phyloP scores from a whole-genome alignment of 306 rosid species.

The Malus fusca region DNA sequence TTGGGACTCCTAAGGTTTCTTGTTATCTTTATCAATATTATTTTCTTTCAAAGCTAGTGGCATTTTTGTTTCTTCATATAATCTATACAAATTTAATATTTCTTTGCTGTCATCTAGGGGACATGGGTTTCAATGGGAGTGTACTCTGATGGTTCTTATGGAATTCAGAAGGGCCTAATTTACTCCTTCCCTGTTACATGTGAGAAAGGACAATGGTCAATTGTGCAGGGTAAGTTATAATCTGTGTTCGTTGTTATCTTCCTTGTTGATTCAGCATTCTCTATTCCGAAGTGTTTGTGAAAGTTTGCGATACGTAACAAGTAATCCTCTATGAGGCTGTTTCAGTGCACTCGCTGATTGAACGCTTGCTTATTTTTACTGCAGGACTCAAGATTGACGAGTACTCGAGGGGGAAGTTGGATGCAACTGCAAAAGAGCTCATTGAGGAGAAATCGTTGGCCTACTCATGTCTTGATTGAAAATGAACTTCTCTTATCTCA shows the following conservation, averaged over 20 bases:
- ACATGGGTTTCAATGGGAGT: conserved; percentile 95
- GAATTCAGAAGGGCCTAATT: conserved; percentile 55
- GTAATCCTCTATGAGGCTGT: neutral
- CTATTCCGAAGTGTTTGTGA: neutral
- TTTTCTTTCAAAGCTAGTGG: neutral
- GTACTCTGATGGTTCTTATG: conserved; percentile 87
- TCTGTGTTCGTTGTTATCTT: neutral
- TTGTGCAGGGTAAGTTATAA: conserved; percentile 52
- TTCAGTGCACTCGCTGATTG: neutral
- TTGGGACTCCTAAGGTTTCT: conserved; percentile 60
- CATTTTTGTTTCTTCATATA: neutral
- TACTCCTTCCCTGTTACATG: conserved; percentile 94
- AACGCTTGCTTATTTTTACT: neutral
- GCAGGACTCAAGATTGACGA: conserved; percentile 68
- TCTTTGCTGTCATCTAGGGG: conserved; percentile 33
- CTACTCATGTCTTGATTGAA: conserved; percentile 44
- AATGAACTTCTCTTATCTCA: neutral
- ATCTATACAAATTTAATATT: neutral
- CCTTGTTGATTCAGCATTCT: neutral
- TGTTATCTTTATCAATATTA: conserved; percentile 5
- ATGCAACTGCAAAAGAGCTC: conserved; percentile 73
- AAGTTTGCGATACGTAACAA: neutral
- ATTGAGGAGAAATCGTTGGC: conserved; percentile 69
- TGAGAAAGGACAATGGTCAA: conserved; percentile 83
- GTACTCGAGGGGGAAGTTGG: conserved; percentile 71